Base-by-base conservation (phyloP, 208 protist species). In the Strigomonas galati region DNA sequence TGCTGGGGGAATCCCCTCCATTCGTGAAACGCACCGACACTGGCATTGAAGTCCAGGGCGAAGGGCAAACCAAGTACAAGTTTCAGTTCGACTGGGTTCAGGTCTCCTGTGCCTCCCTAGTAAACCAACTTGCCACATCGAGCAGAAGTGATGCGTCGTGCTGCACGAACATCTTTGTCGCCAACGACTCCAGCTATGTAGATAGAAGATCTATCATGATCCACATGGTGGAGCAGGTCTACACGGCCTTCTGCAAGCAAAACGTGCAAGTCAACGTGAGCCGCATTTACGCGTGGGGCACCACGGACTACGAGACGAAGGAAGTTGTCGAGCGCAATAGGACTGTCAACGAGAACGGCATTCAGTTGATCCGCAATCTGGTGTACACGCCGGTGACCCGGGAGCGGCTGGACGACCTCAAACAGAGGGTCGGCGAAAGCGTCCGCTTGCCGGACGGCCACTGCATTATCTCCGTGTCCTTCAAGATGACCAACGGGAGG, bases 231-330 rank as follows among this genome's bases (percentile, higher is more conserved):
- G 35, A 40, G 35, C 35, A 40, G 35, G 35, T 40, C 10, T 40
- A 14, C 35, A 40, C 35, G 35, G 35, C 35, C 35, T 40, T 40
- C 35, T 10, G 35, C 35, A 40, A 40, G 35, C 35, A 40, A 40
- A 40, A 40, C 4, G 35, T 40, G 10, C 21, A 59, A 31, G 30
- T 28, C 30, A 28, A 21, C 56, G 46, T 78, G 15, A 37, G 71
- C 27, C 72, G 72, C 23, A 62, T 77, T 23, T 78, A 78, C 62
- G 78, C 72, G 27, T 78, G 72, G 77, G 77, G 71, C 35, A 46
- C 69, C 40, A 75, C 72, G 14, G 77, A 82, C 28, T 32, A 70
- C 14, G 31, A 75, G 27, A 62, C 49, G 31, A 62, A 64, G 27
- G 61, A 51, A 3, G 48, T 68, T 32, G 61, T 78, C n/a, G 63